Base-by-base conservation (phyloP, 2,329 filamentous ascomycete species). In the Hymenoscyphus repandus region DNA sequence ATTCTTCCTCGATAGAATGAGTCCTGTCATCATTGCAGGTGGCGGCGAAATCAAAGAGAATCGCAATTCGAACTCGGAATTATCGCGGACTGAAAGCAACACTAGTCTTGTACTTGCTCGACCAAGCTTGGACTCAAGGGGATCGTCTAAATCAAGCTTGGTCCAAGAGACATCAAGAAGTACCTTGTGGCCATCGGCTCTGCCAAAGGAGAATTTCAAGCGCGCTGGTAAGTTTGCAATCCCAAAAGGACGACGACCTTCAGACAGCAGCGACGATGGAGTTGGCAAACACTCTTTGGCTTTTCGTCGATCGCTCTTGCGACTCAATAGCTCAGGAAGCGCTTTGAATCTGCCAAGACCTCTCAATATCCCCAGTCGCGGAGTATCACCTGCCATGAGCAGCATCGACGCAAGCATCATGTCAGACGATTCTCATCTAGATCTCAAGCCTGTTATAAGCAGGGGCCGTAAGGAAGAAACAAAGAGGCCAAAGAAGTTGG, bases 1-100 rank as follows among this genome's bases (percentile, higher is more conserved):
- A 0, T 86, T 85, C 56, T 66, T 86, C 11, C 68, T 76, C 22
- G 78, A 84, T 48, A 74, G 82, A 11, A 78, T 85, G 68, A 82
- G 80, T 47, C 83, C 82, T 1, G 82, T 86, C 11, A 74, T 86
- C 37, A 86, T 86, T 59, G 74, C 80, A 10, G 83, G 68, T 30
- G 67, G 82, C 6, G 83, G 82, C 27, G 79, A 77, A 53, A 67
- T 85, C 6, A 66, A 83, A 36, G 77, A 83, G 60, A 85, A 84
- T 59, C 70, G 73, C 36, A 85, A 85, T 57, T 62, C 69, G 1
- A 75, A 73, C 58, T 67, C 70, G 12, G 77, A 80, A 11, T 58
- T 80, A 27, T 65, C 59, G 44, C 70, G 74, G 15, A 72, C 71
- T 1, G 75, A 77, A 50, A 82, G 75, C 63, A 74, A 72, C 49